Percentiles rank a stretch among this genome's conserved stretches.
These are phyloP conservation scores for Agaricales sp. DNA, from an alignment of 1,284 basidiomycete genomes.

Conservation along the genomic window DNA sequence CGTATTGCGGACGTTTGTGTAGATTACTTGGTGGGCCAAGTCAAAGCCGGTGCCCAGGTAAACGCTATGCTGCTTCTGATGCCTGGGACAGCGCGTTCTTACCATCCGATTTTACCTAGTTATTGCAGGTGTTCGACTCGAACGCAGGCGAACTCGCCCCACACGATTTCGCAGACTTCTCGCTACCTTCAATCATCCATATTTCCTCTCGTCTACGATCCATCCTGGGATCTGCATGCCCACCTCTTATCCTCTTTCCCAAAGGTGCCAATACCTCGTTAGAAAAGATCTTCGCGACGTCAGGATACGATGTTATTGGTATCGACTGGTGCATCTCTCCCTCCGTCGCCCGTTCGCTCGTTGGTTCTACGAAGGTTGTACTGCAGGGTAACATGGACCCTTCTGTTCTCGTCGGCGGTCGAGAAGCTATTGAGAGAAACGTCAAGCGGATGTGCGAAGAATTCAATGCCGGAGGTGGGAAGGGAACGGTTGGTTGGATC, in stretches of 20 bases:
- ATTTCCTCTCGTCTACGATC: conserved; percentile 57
- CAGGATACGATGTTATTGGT: conserved; percentile 80
- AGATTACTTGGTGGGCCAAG: conserved; percentile 84
- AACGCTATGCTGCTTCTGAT: too few relatives aligned
- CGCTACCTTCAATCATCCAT: conserved; percentile 54
- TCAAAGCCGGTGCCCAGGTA: conserved; percentile 89
- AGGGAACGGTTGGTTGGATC: conserved; percentile 69
- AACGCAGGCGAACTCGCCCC: conserved; percentile 88
- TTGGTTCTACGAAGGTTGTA: conserved; percentile 50
- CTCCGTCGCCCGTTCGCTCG: conserved; percentile 50
- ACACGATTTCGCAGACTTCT: conserved; percentile 73
- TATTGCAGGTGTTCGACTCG: conserved; percentile 94
- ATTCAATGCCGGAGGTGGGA: conserved; percentile 52
- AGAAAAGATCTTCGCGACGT: conserved; percentile 38
- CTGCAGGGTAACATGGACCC: conserved; percentile 97
- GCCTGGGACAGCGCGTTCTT: background rate
- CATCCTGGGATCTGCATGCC: conserved; percentile 40
- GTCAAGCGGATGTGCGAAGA: conserved; percentile 77
- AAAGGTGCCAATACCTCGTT: conserved; percentile 82
- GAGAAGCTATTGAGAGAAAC: conserved; percentile 78
- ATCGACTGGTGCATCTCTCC: conserved; percentile 86
- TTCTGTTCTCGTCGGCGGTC: conserved; percentile 78
- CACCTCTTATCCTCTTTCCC: conserved; percentile 86
- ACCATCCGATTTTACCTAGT: too few relatives aligned
- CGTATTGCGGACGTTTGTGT: conserved; percentile 80